phyloP scores from a whole-genome alignment of 2,329 filamentous ascomycete species.

The Aspergillus pseudoviridinutans region DNA sequence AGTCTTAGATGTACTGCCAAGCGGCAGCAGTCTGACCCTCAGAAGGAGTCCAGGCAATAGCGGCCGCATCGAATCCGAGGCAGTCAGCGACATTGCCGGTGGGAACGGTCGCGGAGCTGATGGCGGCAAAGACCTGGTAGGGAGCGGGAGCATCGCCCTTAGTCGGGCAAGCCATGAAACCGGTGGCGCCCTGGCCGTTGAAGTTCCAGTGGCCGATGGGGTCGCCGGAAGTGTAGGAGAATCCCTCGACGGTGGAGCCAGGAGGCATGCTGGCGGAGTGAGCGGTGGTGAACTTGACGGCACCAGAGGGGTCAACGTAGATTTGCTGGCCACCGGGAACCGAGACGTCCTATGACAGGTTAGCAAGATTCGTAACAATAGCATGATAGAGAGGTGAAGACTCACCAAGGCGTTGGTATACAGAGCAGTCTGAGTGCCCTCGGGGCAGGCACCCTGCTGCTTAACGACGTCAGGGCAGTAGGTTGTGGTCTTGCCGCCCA shows the following conservation, averaged over 20 bases:
- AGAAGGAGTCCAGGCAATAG: slow-evolving; percentile 18
- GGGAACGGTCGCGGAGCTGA: slow-evolving; percentile 36
- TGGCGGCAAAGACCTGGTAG: slow-evolving; percentile 39
- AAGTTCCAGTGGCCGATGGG: slow-evolving; percentile 27
- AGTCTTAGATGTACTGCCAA: slow-evolving; percentile 38
- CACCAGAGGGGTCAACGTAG: slow-evolving; percentile 53
- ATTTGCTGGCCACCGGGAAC: slow-evolving; percentile 61
- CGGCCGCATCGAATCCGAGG: slow-evolving; percentile 34
- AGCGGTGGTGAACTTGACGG: slow-evolving; percentile 53
- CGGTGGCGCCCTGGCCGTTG: slow-evolving; percentile 28
- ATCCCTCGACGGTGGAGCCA: slow-evolving; percentile 50
- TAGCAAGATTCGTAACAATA: slow-evolving; percentile 17
- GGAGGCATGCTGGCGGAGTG: slow-evolving; percentile 51
- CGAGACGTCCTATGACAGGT: slow-evolving; percentile 37
- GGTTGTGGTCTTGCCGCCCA: slow-evolving; percentile 43
- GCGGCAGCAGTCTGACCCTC: slow-evolving; percentile 19
- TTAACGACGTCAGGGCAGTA: slow-evolving; percentile 46
- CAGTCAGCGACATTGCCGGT: slow-evolving; percentile 36
- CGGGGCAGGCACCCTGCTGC: slow-evolving; percentile 33
- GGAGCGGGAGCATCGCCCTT: slow-evolving; percentile 10
- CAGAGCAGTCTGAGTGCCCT: slow-evolving; percentile 47
- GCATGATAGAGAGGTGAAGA: slow-evolving; percentile 7
- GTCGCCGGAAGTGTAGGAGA: slow-evolving; percentile 35
- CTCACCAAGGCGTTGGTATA: slow-evolving; percentile 34
- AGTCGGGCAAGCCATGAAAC: slow-evolving; percentile 42